A percentile compares a stretch with the other conserved stretches of the same genome.
These are phyloP conservation scores for Phytophthora colocasiae DNA, from an alignment of 352 stramenopile species.

Conservation along the genomic window DNA sequence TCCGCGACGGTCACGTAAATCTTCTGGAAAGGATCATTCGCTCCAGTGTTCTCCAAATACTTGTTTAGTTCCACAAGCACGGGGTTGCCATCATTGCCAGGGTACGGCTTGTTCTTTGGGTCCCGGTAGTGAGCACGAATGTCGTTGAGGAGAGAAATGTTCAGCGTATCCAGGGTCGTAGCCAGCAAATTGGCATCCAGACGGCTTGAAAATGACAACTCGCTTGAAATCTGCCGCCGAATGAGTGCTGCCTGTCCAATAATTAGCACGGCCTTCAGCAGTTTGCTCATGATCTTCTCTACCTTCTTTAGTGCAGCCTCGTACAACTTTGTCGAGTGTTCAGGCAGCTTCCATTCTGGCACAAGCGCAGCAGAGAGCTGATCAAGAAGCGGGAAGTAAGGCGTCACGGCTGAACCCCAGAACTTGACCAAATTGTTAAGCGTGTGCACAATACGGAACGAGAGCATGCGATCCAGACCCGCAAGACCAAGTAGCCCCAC, in stretches of 20 bases:
- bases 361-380: constrained; percentile 85
- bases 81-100: constrained; percentile 75
- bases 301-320: constrained; percentile 92
- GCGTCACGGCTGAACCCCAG: constrained; percentile 89
- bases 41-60: constrained; percentile 92
- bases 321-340: constrained; percentile 89
- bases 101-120: constrained; percentile 84
- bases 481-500: constrained; percentile 92
- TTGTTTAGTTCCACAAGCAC: constrained; percentile 92
- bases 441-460: constrained; percentile 92
- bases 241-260: constrained; percentile 95
- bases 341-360: constrained; percentile 90
- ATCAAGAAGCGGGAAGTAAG: constrained; percentile 91
- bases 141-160: constrained; percentile 90
- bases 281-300: constrained; percentile 94
- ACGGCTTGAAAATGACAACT: constrained; percentile 91
- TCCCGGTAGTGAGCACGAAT: constrained; percentile 89
- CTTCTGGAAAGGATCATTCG: constrained; percentile 94
- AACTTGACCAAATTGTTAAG: constrained; percentile 96
- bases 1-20: constrained; percentile 95
- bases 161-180: constrained; percentile 90
- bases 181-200: constrained; percentile 93
- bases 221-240: constrained; percentile 91
- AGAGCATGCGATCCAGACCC: constrained; percentile 94
- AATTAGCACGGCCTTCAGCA: constrained; percentile 93